phyloP scores from a whole-genome alignment of 1,284 basidiomycete species.

The Cystobasidium slooffiae region DNA sequence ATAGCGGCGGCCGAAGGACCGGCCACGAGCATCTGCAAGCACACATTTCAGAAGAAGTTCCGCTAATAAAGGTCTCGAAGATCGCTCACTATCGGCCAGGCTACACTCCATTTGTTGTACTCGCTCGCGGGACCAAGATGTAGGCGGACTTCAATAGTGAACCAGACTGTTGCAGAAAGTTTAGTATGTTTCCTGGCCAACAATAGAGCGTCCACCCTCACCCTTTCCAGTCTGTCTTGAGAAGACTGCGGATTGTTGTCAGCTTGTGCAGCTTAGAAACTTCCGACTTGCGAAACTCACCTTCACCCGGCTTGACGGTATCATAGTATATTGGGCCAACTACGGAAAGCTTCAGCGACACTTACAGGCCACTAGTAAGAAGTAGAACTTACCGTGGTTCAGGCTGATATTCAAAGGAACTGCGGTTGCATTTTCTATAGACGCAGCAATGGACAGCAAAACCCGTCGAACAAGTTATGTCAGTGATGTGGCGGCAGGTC shows the following conservation, averaged over 20 bases:
- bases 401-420: slow-evolving; percentile 37
- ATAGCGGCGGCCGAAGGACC: slow-evolving; percentile 41
- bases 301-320: slow-evolving; percentile 43
- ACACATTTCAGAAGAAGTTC: background rate
- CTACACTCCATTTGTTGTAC: slow-evolving; percentile 40
- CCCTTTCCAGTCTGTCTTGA: slow-evolving; percentile 36
- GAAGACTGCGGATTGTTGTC: slow-evolving; percentile 16
- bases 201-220: background rate
- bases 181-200: background rate
- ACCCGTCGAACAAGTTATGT: background rate
- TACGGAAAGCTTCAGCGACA: background rate
- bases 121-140: slow-evolving; percentile 41
- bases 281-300: background rate
- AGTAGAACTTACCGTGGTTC: slow-evolving; percentile 27
- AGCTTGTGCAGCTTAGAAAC: background rate
- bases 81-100: slow-evolving; percentile 35
- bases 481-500: slow-evolving; percentile 1
- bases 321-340: slow-evolving; percentile 43
- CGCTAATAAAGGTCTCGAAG: background rate
- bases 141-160: slow-evolving; percentile 41
- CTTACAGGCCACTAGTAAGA: background rate
- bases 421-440: slow-evolving; percentile 38
- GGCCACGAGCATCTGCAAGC: slow-evolving; percentile 38
- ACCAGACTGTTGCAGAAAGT: slow-evolving; percentile 26
- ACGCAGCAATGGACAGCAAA: background rate